A percentile compares a stretch with the other conserved stretches of the same genome.
These are phyloP conservation scores for Boletellus emodensis DNA, from an alignment of 768 basidiomycete species.

Conservation along the genomic window DNA sequence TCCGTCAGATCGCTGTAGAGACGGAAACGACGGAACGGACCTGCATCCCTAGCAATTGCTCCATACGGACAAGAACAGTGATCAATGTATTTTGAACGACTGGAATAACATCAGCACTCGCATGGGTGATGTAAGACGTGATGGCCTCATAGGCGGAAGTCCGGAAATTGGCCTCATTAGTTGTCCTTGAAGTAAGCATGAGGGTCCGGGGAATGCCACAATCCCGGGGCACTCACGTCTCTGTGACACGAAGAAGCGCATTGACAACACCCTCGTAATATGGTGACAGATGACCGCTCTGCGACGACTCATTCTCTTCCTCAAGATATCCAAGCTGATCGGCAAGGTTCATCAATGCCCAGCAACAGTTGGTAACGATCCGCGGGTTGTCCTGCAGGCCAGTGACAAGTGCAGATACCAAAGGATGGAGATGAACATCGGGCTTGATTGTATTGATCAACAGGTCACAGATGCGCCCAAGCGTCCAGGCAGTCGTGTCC, in stretches of 20 bases:
- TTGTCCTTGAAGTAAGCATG: conserved; percentile 42
- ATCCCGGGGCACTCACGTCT: conserved; percentile 53
- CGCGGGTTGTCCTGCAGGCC: conserved; percentile 79
- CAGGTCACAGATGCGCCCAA: conserved; percentile 91
- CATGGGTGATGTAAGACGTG: conserved; percentile 78
- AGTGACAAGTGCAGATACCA: conserved; percentile 77
- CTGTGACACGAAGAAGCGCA: conserved; percentile 81
- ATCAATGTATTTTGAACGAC: conserved; percentile 81
- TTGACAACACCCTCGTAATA: conserved; percentile 87
- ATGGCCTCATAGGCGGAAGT: conserved; percentile 97
- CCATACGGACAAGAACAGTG: conserved; percentile 85
- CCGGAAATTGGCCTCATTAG: conserved; percentile 89
- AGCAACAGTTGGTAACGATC: conserved; percentile 91
- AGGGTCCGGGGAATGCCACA: conserved; percentile 7
- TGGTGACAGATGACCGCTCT: conserved; percentile 69
- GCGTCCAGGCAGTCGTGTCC: conserved; percentile 97
- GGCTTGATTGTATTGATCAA: conserved; percentile 83
- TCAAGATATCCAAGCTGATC: conserved; percentile 81
- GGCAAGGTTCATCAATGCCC: conserved; percentile 93
- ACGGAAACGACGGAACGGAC: conserved; percentile 38
- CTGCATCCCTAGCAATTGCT: conserved; percentile 80
- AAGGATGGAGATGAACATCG: conserved; percentile 78
- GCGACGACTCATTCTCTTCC: conserved; percentile 49
- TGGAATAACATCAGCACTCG: conserved; percentile 71
- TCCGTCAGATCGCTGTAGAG: neutral